Evolutionary conservation across 2,329 filamentous ascomycete species (phyloP).

Genomic region (Venturia effusa): DNA sequence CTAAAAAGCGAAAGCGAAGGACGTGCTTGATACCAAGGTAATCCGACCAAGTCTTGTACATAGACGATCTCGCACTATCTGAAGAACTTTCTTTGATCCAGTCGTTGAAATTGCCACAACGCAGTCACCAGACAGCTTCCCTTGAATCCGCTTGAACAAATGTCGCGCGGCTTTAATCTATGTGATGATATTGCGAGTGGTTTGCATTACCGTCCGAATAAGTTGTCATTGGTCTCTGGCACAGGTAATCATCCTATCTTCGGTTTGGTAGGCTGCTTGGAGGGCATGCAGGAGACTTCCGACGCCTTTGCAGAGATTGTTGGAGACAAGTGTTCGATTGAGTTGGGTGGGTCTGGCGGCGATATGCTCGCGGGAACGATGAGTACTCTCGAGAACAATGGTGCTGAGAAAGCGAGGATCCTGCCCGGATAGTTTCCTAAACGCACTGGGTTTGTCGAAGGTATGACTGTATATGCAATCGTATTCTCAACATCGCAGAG

Average conservation of each 20-base stretch:
- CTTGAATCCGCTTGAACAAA: slow-evolving; percentile 18
- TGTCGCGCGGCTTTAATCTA: slow-evolving; percentile 23
- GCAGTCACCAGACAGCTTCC: neutral
- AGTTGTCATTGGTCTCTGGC: slow-evolving; percentile 18
- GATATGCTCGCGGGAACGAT: neutral
- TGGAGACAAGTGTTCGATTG: neutral
- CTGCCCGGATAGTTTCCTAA: neutral
- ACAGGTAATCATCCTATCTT: slow-evolving; percentile 27
- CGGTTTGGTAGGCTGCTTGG: slow-evolving; percentile 20
- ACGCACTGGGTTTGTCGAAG: neutral
- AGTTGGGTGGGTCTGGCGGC: neutral
- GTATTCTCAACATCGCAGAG: neutral
- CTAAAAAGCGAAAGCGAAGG: slow-evolving; percentile 16
- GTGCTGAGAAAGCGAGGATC: neutral
- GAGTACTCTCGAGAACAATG: neutral
- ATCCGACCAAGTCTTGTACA: slow-evolving; percentile 26
- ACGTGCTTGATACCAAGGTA: slow-evolving; percentile 25
- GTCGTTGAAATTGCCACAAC: slow-evolving; percentile 18
- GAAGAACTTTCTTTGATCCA: slow-evolving; percentile 18
- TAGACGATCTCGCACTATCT: slow-evolving; percentile 24
- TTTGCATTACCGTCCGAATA: slow-evolving; percentile 23
- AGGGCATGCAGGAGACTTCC: neutral
- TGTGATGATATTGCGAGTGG: slow-evolving; percentile 29
- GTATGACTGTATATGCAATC: neutral
- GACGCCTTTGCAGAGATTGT: neutral